Evolutionary conservation across 441 rosid genomes (phyloP), one percentile per base, ranked within the genome.

Genomic region (Populus hybrid): DNA sequence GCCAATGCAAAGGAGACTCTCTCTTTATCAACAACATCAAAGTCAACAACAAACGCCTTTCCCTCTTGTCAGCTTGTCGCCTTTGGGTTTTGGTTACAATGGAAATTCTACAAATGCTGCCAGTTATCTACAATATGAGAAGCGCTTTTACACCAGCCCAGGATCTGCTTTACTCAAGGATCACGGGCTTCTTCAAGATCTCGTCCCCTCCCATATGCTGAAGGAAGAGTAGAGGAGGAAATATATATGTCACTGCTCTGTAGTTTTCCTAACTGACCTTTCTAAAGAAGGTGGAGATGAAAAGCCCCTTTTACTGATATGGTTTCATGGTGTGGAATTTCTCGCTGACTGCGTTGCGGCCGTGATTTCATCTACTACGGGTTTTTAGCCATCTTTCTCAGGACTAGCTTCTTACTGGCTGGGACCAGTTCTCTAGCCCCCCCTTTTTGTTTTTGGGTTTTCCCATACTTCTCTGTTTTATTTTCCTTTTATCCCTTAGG

Each of bases 101-200:
- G 80, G 73, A 11, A 79, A 71, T 6, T 67, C 78, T 12, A 67
- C 65, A n/a, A 84, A 77, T 21, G 70, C 75, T 50, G 71, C 38
- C 35, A 35, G 61, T 82, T 74, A 80, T 72, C 76, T 78, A 40
- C 81, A 75, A 30, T 82, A 88, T 80, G 85, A 82, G 81, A 65
- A 35, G 46, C 84, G 87, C 26, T 79, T 80, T 78, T 78, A 78
- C 70, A 77, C 84, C 65, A 75, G 72, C 18, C 6, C 75, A 42
- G 77, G 78, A 21, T 71, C 90, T 34, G 53, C 83, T 66, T 78
- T 86, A 79, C 67, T 78, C 20, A 81, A 90, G 80, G 99, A 93
- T 78, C 84, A 88, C 53, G 99, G 99, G 20, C 91, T 95, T 72
- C 97, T 95, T 84, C 94, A 95, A 81, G 98, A 94, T 86, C 83